Evolutionary conservation across 2,329 filamentous ascomycete genomes (phyloP).

Genomic region (Aspergillus transmontanensis): DNA sequence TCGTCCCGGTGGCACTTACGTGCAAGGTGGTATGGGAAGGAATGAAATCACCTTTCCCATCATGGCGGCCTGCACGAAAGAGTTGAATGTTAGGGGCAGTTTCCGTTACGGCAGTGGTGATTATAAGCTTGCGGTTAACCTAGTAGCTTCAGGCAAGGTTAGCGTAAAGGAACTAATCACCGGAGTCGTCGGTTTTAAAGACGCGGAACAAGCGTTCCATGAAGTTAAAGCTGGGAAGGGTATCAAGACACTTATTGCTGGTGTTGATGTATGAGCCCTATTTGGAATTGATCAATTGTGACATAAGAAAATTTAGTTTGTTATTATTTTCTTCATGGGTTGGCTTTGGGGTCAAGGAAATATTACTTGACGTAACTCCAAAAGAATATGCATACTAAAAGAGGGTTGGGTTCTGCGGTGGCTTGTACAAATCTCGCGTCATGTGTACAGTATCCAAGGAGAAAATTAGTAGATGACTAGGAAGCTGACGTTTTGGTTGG

Average conservation of each 20-base stretch:
- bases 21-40: constrained; percentile 90
- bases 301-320: not conserved
- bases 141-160: constrained; percentile 73
- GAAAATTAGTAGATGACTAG: not conserved
- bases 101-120: constrained; percentile 90
- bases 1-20: constrained; percentile 72
- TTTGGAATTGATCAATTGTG: not conserved
- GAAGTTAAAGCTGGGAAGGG: constrained; percentile 80
- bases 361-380: not conserved
- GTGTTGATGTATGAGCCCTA: constrained; percentile 28
- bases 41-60: constrained; percentile 89
- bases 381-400: not conserved
- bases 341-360: not conserved
- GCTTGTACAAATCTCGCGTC: not conserved
- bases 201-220: constrained; percentile 84
- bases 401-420: not conserved
- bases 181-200: constrained; percentile 72
- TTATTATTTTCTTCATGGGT: not conserved
- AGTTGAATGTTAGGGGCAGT: constrained; percentile 81
- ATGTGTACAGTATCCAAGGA: not conserved
- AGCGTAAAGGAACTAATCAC: constrained; percentile 78
- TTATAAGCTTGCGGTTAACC: constrained; percentile 78
- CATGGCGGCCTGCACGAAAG: constrained; percentile 84
- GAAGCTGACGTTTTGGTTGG: not conserved
- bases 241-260: constrained; percentile 51